A percentile compares a stretch with the other conserved stretches of the same genome.
Conservation (phyloP, 108 stramenopile genomes). For the Skeletonema marinoi region DNA sequence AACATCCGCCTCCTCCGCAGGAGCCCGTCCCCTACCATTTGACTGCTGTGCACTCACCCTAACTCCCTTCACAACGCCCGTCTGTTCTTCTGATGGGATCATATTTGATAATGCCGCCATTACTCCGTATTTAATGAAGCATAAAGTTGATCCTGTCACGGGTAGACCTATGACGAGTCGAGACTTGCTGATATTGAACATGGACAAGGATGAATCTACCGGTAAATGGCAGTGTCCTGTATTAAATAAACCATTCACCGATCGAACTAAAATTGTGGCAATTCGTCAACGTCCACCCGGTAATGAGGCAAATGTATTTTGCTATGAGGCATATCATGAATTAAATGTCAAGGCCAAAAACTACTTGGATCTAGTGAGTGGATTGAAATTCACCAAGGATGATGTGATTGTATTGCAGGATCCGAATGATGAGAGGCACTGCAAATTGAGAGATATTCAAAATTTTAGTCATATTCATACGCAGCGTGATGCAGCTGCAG, state of each 20-base stretch:
- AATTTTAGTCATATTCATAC: constrained; percentile 74
- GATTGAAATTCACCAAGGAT: constrained; percentile 66
- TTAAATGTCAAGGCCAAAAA: constrained; percentile 84
- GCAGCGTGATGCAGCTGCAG: constrained; percentile 33
- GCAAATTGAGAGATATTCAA: constrained; percentile 65
- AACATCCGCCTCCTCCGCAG: constrained; percentile 7
- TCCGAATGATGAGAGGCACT: constrained; percentile 58
- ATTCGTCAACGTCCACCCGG: constrained; percentile 56
- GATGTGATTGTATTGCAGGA: constrained; percentile 86
- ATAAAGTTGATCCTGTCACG: constrained; percentile 88
- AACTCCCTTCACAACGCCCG: constrained; percentile 79
- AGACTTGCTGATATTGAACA: constrained; percentile 85
- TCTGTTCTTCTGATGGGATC: constrained; percentile 79
- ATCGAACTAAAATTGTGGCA: constrained; percentile 91
- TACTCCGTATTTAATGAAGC: constrained; percentile 83
- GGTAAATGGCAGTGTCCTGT: constrained; percentile 97
- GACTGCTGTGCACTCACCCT: constrained; percentile 95
- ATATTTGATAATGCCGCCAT: constrained; percentile 92
- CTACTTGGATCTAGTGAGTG: constrained; percentile 70
- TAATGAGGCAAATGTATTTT: constrained; percentile 82
- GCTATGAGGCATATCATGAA: constrained; percentile 85
- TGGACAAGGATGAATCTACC: constrained; percentile 84
- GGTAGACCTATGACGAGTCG: constrained; percentile 57
- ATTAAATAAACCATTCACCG: constrained; percentile 90
- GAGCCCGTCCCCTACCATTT: constrained; percentile 83